Evolutionary conservation across 202 grass and related monocot genomes (phyloP), one percentile per base, ranked within the genome.

Genomic region (Cymbopogon flexuosus): DNA sequence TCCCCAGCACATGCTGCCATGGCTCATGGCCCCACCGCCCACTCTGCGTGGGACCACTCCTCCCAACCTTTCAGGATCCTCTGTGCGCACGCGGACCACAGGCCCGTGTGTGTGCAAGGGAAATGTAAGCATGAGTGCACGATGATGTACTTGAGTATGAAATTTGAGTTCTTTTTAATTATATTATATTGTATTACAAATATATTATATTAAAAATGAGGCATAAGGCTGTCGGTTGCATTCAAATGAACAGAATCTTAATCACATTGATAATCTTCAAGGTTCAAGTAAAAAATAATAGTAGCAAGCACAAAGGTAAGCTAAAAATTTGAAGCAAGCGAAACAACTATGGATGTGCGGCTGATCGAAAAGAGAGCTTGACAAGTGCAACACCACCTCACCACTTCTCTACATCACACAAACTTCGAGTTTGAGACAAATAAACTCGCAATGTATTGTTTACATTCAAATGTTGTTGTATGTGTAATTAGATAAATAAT

Each of bases 1-100:
- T 27, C 46, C 45, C 82, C 72, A 61, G 81, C 77, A 81, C 77
- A 70, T 78, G 86, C 74, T 68, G 77, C 36, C 77, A 70, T 60
- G 77, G 68, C 68, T 45, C 21, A 45, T 70, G 67, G 59, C 34
- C 57, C 76, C 75, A 72, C 66, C 56, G 43, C 57, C 85, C 73
- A 78, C 79, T 83, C 45, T 72, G 45, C 27, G 36, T 83, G 79
- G 85, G 79, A 72, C 85, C 79, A 72, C 35, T 0, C 1, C 45
- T 6, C 43, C 42, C 14, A 2, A n/a, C 56, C 3, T 34, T 15
- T 1, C 0, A 6, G 67, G 85, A 87, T 87, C 85, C 43, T 87
- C 85, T 87, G 9, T 42, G 83, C 35, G 0, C 2, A 29, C 13
- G 18, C 47, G n/a, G 14, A 6, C 15, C 19, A 22, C 9, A 24